phyloP scores from a whole-genome alignment of 2,329 filamentous ascomycete genomes.

The Aspergillus costaricaensis region DNA sequence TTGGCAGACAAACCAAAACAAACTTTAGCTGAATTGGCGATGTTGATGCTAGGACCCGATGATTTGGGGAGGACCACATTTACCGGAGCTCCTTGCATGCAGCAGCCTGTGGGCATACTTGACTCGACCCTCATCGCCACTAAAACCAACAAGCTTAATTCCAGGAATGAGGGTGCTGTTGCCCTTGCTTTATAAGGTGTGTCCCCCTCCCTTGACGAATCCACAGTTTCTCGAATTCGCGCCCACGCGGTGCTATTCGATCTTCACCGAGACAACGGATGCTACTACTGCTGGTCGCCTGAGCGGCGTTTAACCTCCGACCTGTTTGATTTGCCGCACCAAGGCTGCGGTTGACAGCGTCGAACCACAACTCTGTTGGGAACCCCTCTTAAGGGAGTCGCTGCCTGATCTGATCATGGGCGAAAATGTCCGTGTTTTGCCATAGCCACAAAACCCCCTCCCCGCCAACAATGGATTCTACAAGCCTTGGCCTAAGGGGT shows the following conservation, averaged over 20 bases:
- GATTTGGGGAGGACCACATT: slow-evolving; percentile 3
- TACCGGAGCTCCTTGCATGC: slow-evolving; percentile 8
- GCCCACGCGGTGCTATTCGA: slow-evolving; percentile 3
- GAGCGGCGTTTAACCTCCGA: slow-evolving; percentile 1
- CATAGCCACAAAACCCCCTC: too few species aligned
- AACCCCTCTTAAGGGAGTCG: not conserved
- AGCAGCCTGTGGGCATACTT: slow-evolving; percentile 5
- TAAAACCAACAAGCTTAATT: slow-evolving; percentile 6
- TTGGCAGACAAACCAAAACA: not conserved
- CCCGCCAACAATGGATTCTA: not conserved
- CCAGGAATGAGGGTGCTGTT: slow-evolving; percentile 3
- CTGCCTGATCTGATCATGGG: not conserved
- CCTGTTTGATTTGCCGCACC: not conserved
- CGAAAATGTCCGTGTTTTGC: not conserved
- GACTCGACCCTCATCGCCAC: slow-evolving; percentile 4
- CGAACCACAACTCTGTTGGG: not conserved
- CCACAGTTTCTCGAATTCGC: slow-evolving; percentile 5
- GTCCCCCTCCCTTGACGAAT: not conserved
- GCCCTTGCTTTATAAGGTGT: slow-evolving; percentile 10
- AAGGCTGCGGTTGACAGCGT: slow-evolving; percentile 3
- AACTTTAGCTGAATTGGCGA: not conserved
- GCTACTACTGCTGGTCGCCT: not conserved
- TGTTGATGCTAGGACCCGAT: slow-evolving; percentile 8
- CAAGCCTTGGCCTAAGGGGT: not conserved
- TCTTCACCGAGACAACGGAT: not conserved